A percentile compares a stretch with the other conserved stretches of the same genome.
These are phyloP conservation scores for Ogataea trehaloabstinens DNA, from an alignment of 805 yeast species.

Conservation along the genomic window DNA sequence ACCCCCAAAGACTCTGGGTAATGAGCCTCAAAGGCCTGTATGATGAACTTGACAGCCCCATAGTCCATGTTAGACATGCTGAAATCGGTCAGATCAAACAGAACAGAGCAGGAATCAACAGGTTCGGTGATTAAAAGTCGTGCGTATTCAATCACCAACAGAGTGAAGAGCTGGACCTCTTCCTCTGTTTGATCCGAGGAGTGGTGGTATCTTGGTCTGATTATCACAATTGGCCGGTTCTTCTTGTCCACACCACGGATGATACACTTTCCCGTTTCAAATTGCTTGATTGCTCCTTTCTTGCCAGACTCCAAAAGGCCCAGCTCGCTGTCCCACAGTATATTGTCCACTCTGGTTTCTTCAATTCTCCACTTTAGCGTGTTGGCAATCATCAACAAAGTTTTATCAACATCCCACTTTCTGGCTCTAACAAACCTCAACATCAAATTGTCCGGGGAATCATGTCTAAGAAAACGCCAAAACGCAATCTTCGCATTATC, in stretches of 20 bases:
- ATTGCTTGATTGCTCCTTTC: conserved; percentile 52
- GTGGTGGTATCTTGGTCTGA: conserved; percentile 76
- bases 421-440: conserved; percentile 83
- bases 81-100: conserved; percentile 86
- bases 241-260: conserved; percentile 71
- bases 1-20: conserved; percentile 92
- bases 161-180: conserved; percentile 73
- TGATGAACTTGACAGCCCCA: conserved; percentile 83
- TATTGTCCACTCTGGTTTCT: conserved; percentile 57
- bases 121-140: conserved; percentile 73
- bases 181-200: conserved; percentile 63
- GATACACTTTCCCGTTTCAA: conserved; percentile 65
- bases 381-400: conserved; percentile 67
- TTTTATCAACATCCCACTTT: conserved; percentile 73
- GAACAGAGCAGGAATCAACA: conserved; percentile 73
- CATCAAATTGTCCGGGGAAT: conserved; percentile 75
- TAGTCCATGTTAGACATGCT: conserved; percentile 92
- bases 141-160: conserved; percentile 77
- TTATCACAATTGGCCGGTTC: conserved; percentile 76
- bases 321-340: conserved; percentile 72
- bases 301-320: conserved; percentile 44
- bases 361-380: conserved; percentile 74
- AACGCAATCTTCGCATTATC: conserved; percentile 52
- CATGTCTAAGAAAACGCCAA: conserved; percentile 67
- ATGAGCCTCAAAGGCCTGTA: conserved; percentile 89